Conservation (phyloP, 2,329 filamentous ascomycete genomes). For the Fusarium protoensiforme region DNA sequence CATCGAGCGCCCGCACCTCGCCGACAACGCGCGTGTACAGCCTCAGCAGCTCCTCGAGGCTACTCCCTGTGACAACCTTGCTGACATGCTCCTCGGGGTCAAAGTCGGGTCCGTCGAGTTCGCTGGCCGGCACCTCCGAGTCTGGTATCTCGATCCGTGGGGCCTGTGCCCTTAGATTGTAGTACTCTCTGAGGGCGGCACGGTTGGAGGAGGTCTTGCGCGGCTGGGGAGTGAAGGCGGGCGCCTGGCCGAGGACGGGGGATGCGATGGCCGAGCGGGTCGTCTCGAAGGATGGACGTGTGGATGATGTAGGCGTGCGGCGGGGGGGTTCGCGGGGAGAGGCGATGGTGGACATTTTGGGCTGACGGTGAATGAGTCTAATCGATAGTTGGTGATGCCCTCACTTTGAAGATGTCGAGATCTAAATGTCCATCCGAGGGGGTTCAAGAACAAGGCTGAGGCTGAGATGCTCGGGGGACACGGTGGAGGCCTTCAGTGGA, state of each 20-base stretch:
- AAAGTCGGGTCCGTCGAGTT: conserved; percentile 81
- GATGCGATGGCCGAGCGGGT: conserved; percentile 70
- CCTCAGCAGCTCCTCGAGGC: conserved; percentile 74
- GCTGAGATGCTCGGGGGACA: conserved; percentile 29
- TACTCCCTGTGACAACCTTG: conserved; percentile 68
- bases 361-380: conserved; percentile 5
- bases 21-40: conserved; percentile 78
- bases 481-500: conserved; percentile 34
- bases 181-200: conserved; percentile 91
- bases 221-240: conserved; percentile 8
- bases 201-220: conserved; percentile 73
- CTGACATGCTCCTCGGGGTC: conserved; percentile 76
- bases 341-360: conserved; percentile 73
- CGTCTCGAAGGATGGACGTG: conserved; percentile 77
- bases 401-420: not conserved
- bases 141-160: conserved; percentile 57
- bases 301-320: conserved; percentile 75
- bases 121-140: conserved; percentile 71
- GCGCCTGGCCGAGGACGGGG: conserved; percentile 50
- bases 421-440: conserved; percentile 4
- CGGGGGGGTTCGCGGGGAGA: conserved; percentile 70
- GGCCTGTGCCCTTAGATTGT: conserved; percentile 73
- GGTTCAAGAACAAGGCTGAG: conserved; percentile 2
- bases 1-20: conserved; percentile 90
- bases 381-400: not conserved